A percentile compares a stretch with the other conserved stretches of the same genome.
Conservation (phyloP, 139 green algal species). For the Astrephomene gubernaculifera region DNA sequence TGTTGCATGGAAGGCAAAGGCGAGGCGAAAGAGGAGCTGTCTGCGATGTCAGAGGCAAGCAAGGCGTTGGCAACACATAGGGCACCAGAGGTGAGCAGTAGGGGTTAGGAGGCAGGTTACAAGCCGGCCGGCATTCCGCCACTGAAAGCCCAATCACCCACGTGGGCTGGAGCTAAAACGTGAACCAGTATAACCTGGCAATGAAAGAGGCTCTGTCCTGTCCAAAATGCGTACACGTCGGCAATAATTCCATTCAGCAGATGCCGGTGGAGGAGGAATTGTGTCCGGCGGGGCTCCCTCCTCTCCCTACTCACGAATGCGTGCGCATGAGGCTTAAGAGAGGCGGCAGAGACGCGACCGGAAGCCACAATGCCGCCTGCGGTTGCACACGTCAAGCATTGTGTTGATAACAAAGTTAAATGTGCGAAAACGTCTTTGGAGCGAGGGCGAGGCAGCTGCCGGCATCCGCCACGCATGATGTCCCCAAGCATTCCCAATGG, state of each 20-base stretch:
- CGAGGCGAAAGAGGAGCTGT: neutral
- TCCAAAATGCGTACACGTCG: neutral
- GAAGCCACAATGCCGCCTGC: neutral
- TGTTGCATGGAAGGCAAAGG: slow-evolving; percentile 14
- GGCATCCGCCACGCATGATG: neutral
- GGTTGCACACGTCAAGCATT: no score
- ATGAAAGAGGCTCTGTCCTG: neutral
- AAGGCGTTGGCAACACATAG: neutral
- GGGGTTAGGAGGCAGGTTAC: no score
- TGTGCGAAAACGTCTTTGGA: no score
- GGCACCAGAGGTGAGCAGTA: no score
- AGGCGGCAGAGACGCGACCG: neutral
- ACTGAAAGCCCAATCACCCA: no score
- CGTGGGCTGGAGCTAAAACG: neutral
- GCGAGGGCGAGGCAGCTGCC: neutral
- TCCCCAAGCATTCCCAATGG: neutral
- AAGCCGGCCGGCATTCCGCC: no score
- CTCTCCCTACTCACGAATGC: slow-evolving; percentile 14
- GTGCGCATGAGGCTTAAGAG: neutral
- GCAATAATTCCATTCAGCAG: neutral
- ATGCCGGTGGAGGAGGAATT: neutral
- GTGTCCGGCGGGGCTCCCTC: neutral
- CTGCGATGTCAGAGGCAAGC: neutral
- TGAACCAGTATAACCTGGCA: neutral
- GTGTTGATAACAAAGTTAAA: no score